phyloP scores from a whole-genome alignment of 345 rosid species.

The Eucalyptus paniculata region DNA sequence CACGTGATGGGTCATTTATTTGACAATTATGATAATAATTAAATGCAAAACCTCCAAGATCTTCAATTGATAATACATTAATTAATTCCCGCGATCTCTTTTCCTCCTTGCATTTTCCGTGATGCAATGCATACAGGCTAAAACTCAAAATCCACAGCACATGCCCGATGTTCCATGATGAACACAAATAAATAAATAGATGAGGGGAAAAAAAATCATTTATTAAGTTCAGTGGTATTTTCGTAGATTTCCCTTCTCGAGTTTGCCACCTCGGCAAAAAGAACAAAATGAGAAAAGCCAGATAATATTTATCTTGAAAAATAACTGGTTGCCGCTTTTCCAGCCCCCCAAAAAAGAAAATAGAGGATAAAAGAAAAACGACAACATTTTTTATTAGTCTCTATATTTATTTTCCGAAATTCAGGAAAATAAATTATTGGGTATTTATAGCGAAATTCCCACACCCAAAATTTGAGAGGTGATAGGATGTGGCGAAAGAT shows the following conservation, averaged over 20 bases:
- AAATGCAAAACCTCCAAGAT: neutral
- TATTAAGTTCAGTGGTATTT: neutral
- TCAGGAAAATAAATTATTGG: neutral
- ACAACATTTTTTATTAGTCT: neutral
- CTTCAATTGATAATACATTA: neutral
- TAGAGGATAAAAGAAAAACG: neutral
- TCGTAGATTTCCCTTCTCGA: neutral
- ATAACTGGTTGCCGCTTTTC: neutral
- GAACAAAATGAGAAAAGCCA: neutral
- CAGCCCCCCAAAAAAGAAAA: neutral
- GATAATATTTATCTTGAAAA: neutral
- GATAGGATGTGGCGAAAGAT: neutral
- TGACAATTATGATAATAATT: neutral
- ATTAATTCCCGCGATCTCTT: neutral
- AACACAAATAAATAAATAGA: neutral
- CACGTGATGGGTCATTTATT: neutral
- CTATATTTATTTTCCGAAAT: neutral
- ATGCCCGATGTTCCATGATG: neutral
- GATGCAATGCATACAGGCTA: neutral
- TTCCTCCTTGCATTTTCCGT: neutral
- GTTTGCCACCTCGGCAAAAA: neutral
- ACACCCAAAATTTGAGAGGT: neutral
- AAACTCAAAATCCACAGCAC: neutral
- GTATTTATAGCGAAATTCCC: neutral
- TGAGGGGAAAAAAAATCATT: neutral